Percentiles rank a stretch among this genome's conserved stretches.
phyloP scores from a whole-genome alignment of 2,329 filamentous ascomycete species.

The Apiospora pterosperma region DNA sequence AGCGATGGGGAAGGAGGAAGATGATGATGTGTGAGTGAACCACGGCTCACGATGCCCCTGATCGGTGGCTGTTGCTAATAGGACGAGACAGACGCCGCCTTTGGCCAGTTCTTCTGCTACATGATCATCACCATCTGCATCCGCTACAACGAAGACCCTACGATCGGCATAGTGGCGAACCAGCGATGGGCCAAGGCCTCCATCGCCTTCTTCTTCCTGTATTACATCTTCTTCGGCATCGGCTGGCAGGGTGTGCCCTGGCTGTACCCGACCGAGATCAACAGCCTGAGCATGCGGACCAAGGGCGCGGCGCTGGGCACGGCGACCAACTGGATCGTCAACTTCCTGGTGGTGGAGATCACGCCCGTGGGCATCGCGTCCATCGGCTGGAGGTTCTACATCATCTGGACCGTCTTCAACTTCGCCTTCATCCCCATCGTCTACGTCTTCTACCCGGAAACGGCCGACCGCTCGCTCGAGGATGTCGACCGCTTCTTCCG shows the following conservation, averaged over 20 bases:
- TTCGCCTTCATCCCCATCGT: conserved; percentile 35
- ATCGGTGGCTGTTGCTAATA: not conserved
- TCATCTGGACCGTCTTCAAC: conserved; percentile 46
- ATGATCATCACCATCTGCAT: conserved; percentile 22
- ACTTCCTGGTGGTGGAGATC: conserved; percentile 31
- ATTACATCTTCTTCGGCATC: conserved; percentile 51
- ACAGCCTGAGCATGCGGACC: conserved; percentile 33
- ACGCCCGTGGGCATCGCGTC: conserved; percentile 33
- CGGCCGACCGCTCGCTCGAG: conserved; percentile 16
- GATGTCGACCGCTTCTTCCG: conserved; percentile 23
- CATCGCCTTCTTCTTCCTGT: conserved; percentile 49
- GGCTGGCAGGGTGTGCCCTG: conserved; percentile 45
- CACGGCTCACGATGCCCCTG: too few relatives aligned
- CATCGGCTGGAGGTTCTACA: conserved; percentile 46
- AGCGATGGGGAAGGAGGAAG: conserved; percentile 47
- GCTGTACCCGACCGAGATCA: conserved; percentile 46
- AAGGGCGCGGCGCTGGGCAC: conserved; percentile 29
- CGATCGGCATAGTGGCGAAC: conserved; percentile 7
- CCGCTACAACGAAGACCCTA: conserved; percentile 11
- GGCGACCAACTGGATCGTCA: conserved; percentile 31
- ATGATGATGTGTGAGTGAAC: conserved; percentile 47
- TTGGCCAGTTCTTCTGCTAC: conserved; percentile 50
- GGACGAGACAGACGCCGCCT: conserved; percentile 31
- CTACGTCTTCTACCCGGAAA: conserved; percentile 11
- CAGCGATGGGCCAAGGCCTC: conserved; percentile 26